Percentiles rank a stretch among this genome's conserved stretches.
phyloP scores from a whole-genome alignment of 2,329 filamentous ascomycete genomes.

The Cladosporium sp. region DNA sequence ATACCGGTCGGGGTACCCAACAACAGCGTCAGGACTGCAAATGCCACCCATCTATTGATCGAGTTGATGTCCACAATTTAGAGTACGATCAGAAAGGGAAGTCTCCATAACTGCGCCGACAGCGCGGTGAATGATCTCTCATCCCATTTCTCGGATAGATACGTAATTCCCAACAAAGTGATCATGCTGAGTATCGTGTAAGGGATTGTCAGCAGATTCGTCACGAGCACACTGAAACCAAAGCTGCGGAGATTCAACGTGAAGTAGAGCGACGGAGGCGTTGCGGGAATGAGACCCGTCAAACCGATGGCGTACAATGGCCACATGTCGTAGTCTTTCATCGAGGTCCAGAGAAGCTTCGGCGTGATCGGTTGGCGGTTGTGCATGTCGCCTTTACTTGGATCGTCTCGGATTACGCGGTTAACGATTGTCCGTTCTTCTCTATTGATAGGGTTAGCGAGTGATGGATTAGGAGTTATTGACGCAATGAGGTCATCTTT shows the following conservation, averaged over 20 bases:
- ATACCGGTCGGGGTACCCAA: conserved; percentile 20
- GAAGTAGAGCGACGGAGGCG: conserved; percentile 51
- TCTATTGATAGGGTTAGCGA: too few species aligned
- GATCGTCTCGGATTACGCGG: conserved; percentile 57
- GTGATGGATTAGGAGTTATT: too few species aligned
- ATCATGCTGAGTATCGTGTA: conserved; percentile 30
- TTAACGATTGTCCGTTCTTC: conserved; percentile 66
- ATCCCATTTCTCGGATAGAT: conserved; percentile 46
- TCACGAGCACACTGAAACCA: conserved; percentile 46
- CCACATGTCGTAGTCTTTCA: conserved; percentile 40
- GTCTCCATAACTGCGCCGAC: conserved; percentile 50
- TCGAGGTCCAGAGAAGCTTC: conserved; percentile 28
- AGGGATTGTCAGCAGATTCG: conserved; percentile 60
- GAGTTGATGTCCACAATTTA: conserved; percentile 38
- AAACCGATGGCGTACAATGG: conserved; percentile 18
- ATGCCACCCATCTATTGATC: conserved; percentile 35
- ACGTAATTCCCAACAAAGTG: conserved; percentile 47
- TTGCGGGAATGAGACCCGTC: conserved; percentile 47
- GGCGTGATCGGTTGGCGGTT: conserved; percentile 55
- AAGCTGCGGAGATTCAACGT: conserved; percentile 40
- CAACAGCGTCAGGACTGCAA: conserved; percentile 33
- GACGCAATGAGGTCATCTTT: too few species aligned
- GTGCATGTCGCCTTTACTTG: conserved; percentile 50
- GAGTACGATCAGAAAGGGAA: conserved; percentile 54
- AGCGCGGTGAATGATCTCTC: conserved; percentile 46